Conservation (phyloP, 441 rosid species). For the Cnidoscolus chayamansa region DNA sequence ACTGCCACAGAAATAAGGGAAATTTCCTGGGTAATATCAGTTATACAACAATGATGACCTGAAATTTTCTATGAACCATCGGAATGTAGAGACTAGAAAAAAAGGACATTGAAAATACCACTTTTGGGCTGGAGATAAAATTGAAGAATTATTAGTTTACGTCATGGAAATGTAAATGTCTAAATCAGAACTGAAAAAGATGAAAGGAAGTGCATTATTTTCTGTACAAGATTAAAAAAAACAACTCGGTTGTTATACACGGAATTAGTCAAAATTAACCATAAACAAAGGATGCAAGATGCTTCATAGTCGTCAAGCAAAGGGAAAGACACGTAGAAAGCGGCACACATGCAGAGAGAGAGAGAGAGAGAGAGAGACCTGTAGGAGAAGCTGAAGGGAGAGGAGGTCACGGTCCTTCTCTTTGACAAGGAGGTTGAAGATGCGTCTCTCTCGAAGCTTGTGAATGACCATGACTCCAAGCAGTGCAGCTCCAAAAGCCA, state of each 20-base stretch:
- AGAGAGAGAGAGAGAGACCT: constrained; percentile 35
- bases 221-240: too few relatives aligned
- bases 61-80: not conserved
- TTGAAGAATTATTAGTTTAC: too few relatives aligned
- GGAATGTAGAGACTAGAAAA: not conserved
- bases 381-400: constrained; percentile 54
- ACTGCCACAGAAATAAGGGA: not conserved
- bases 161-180: too few relatives aligned
- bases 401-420: constrained; percentile 47
- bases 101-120: not conserved
- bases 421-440: constrained; percentile 46
- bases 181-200: too few relatives aligned
- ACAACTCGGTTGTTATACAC: too few relatives aligned
- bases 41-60: not conserved
- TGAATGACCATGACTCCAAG: constrained; percentile 55
- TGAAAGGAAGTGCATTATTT: too few relatives aligned
- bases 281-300: not conserved
- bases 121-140: too few relatives aligned
- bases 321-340: constrained; percentile 25
- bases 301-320: not conserved
- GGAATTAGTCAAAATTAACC: not conserved
- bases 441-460: constrained; percentile 57
- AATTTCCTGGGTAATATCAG: not conserved
- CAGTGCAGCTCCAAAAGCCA: constrained; percentile 63
- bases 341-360: constrained; percentile 2